phyloP scores from a whole-genome alignment of 2,329 filamentous ascomycete species.

The Anthostomella pinea region DNA sequence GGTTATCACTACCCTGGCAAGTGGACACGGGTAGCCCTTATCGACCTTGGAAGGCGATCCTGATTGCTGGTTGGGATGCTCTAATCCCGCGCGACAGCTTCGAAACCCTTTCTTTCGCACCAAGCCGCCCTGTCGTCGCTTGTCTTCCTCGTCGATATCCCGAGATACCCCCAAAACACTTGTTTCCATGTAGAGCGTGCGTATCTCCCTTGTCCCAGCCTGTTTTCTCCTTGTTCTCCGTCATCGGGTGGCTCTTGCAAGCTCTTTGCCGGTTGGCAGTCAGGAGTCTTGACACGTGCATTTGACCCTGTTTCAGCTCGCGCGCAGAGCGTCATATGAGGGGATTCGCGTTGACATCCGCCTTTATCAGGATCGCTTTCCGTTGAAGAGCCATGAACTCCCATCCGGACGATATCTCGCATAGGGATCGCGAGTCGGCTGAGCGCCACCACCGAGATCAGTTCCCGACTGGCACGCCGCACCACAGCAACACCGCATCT shows the following conservation, averaged over 20 bases:
- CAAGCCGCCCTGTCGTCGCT: background rate
- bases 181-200: conserved; percentile 26
- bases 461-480: conserved; percentile 61
- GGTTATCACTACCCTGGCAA: conserved; percentile 12
- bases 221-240: conserved; percentile 5
- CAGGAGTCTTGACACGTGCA: conserved; percentile 10
- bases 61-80: conserved; percentile 3
- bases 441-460: conserved; percentile 62
- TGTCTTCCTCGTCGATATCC: conserved; percentile 2
- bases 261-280: conserved; percentile 1
- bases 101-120: conserved; percentile 8
- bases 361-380: conserved; percentile 12
- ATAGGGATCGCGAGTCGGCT: conserved; percentile 64
- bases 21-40: background rate
- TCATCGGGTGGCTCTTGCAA: conserved; percentile 2
- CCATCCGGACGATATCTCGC: conserved; percentile 44
- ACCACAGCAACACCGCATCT: conserved; percentile 84
- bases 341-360: conserved; percentile 12
- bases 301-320: conserved; percentile 7
- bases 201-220: conserved; percentile 1
- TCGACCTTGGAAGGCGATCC: background rate
- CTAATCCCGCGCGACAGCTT: conserved; percentile 25
- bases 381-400: conserved; percentile 30
- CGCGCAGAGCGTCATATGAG: conserved; percentile 5
- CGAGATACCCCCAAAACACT: background rate